Conservation (phyloP, 768 basidiomycete genomes). For the Harrya chromipes region DNA sequence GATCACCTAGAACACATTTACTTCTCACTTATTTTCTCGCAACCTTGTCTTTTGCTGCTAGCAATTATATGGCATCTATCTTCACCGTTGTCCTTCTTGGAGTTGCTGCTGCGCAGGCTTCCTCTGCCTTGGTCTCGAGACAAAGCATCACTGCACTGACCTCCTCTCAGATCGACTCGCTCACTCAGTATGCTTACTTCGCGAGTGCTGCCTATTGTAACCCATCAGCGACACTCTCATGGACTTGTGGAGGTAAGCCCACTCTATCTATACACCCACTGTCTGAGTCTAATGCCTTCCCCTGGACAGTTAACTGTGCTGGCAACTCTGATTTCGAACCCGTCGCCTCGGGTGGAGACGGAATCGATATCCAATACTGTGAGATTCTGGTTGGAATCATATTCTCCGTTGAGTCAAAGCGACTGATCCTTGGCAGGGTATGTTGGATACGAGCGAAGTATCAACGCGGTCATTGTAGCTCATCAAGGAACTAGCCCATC, state of each 20-base stretch:
- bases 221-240: conserved; percentile 37
- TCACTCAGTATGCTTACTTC: conserved; percentile 46
- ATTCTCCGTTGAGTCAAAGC: neutral
- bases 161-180: conserved; percentile 38
- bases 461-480: conserved; percentile 31
- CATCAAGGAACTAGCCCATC: conserved; percentile 32
- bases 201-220: conserved; percentile 49
- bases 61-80: too few species aligned
- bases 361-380: conserved; percentile 39
- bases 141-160: conserved; percentile 38
- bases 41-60: neutral
- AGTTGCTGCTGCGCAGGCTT: too few species aligned
- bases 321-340: conserved; percentile 43
- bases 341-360: conserved; percentile 45
- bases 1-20: too few species aligned
- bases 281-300: neutral
- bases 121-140: conserved; percentile 26
- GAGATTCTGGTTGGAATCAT: conserved; percentile 1
- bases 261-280: neutral
- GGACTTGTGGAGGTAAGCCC: conserved; percentile 51
- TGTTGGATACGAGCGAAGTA: conserved; percentile 41
- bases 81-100: too few species aligned
- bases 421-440: conserved; percentile 7
- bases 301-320: conserved; percentile 36
- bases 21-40: neutral